Percentiles rank a stretch among this genome's conserved stretches.
Conservation (phyloP, 768 basidiomycete species). For the Tulasnella sp. region DNA sequence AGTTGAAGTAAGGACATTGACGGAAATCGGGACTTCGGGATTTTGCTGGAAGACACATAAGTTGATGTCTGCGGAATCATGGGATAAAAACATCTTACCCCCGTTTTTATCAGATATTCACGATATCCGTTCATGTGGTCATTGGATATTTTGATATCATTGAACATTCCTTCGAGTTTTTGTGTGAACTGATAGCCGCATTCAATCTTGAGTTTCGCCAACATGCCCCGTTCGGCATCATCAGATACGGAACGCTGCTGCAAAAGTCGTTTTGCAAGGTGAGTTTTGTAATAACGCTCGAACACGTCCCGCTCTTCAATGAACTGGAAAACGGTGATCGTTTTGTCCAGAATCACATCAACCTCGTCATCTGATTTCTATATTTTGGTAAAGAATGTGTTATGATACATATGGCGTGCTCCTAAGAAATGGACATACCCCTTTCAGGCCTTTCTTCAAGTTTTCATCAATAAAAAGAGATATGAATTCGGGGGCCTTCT, state of each 20-base stretch:
- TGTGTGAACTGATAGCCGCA: conserved; percentile 95
- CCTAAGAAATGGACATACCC: conserved; percentile 39
- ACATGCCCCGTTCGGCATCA: conserved; percentile 95
- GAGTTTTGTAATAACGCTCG: conserved; percentile 93
- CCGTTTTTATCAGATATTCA: conserved; percentile 42
- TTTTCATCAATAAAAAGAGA: conserved; percentile 96
- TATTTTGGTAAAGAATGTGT: not conserved
- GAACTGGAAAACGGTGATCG: conserved; percentile 90
- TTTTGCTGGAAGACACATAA: not conserved
- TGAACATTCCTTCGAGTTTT: conserved; percentile 97
- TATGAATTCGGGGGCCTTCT: conserved; percentile 83
- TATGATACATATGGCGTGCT: no score
- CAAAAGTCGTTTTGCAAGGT: conserved; percentile 86
- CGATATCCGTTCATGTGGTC: conserved; percentile 73
- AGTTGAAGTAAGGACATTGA: conserved; percentile 90
- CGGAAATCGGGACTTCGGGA: conserved; percentile 59
- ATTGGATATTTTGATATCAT: conserved; percentile 80
- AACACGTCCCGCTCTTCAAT: conserved; percentile 93
- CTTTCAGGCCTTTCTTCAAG: conserved; percentile 85
- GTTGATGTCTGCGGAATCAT: not conserved
- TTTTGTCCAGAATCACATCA: conserved; percentile 82
- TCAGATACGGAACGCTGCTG: conserved; percentile 82
- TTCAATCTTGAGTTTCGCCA: conserved; percentile 92
- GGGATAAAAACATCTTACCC: conserved; percentile 35
- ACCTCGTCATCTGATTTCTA: conserved; percentile 94